Evolutionary conservation across 441 rosid species (phyloP).

Genomic region (Adansonia madagascariensis): DNA sequence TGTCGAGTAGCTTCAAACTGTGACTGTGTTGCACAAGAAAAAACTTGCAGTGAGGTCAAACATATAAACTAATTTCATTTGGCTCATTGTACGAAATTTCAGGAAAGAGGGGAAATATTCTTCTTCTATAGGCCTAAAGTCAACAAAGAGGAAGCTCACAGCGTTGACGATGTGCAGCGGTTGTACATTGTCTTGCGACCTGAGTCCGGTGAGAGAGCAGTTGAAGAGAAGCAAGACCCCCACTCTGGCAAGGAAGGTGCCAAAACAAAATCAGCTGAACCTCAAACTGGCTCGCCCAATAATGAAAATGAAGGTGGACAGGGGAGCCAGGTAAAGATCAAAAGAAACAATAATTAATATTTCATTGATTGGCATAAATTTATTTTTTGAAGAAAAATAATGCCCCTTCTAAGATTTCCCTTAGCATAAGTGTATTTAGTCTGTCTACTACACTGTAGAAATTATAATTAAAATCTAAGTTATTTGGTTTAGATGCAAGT

Average conservation of each 20-base stretch:
- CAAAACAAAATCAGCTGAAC: slow-evolving; percentile 10
- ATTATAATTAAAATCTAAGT: too few relatives aligned
- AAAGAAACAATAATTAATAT: too few relatives aligned
- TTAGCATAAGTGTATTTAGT: too few relatives aligned
- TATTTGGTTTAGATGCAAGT: too few relatives aligned
- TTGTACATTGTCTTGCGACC: slow-evolving; percentile 67
- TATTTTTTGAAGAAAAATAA: too few relatives aligned
- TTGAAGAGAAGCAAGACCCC: slow-evolving; percentile 67
- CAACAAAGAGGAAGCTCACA: slow-evolving; percentile 60
- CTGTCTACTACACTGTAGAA: too few relatives aligned
- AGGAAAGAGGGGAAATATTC: slow-evolving; percentile 80
- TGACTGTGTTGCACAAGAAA: too few relatives aligned
- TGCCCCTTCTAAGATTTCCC: not conserved
- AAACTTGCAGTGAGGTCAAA: not conserved
- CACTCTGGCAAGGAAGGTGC: slow-evolving; percentile 55
- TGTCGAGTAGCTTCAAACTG: too few relatives aligned
- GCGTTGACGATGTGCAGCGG: slow-evolving; percentile 60
- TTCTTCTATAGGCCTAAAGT: slow-evolving; percentile 82
- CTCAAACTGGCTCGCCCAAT: slow-evolving; percentile 28
- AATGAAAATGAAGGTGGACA: slow-evolving; percentile 49
- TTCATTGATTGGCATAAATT: not conserved
- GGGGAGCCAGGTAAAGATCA: slow-evolving; percentile 48
- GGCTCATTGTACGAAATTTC: not conserved
- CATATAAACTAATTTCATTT: not conserved
- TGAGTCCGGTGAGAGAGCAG: slow-evolving; percentile 51